phyloP scores from a whole-genome alignment of 1,284 basidiomycete genomes.

The Malassezia japonica region DNA sequence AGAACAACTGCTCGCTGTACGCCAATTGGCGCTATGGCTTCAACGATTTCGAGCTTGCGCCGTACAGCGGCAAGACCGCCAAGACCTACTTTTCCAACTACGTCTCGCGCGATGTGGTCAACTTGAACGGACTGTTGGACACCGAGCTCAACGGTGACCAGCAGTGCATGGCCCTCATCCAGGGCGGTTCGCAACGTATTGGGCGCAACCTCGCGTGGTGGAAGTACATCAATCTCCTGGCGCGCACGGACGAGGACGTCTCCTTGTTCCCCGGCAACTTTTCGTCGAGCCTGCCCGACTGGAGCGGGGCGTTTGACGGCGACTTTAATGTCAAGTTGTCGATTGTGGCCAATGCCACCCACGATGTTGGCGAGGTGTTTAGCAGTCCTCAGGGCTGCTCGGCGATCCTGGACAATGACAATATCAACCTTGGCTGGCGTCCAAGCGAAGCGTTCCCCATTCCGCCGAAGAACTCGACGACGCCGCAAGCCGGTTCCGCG shows the following conservation, averaged over 20 bases:
- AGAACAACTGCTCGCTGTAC: slow-evolving; percentile 18
- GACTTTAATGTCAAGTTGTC: not conserved
- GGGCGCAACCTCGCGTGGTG: slow-evolving; percentile 29
- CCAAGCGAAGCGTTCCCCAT: not conserved
- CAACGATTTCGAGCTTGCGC: slow-evolving; percentile 1
- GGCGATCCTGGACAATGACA: not conserved
- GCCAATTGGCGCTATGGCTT: slow-evolving; percentile 33
- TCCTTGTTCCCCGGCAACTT: slow-evolving; percentile 26
- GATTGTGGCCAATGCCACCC: not conserved
- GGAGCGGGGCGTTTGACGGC: not conserved
- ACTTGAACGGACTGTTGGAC: slow-evolving; percentile 27
- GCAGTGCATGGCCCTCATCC: slow-evolving; percentile 25
- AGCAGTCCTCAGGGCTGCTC: slow-evolving; percentile 3
- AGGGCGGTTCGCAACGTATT: slow-evolving; percentile 21
- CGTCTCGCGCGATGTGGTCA: slow-evolving; percentile 26
- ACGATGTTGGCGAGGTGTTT: slow-evolving; percentile 3
- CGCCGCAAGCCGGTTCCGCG: no score
- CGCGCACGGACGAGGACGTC: slow-evolving; percentile 10
- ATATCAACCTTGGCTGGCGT: slow-evolving; percentile 2
- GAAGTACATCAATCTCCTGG: slow-evolving; percentile 36
- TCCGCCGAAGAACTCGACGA: not conserved
- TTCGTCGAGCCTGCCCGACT: slow-evolving; percentile 17
- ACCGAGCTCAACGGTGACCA: slow-evolving; percentile 26
- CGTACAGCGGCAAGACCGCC: not conserved
- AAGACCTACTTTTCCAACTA: slow-evolving; percentile 20